Evolutionary conservation across 352 stramenopile genomes (phyloP).

Genomic region (Phytopythium vexans): DNA sequence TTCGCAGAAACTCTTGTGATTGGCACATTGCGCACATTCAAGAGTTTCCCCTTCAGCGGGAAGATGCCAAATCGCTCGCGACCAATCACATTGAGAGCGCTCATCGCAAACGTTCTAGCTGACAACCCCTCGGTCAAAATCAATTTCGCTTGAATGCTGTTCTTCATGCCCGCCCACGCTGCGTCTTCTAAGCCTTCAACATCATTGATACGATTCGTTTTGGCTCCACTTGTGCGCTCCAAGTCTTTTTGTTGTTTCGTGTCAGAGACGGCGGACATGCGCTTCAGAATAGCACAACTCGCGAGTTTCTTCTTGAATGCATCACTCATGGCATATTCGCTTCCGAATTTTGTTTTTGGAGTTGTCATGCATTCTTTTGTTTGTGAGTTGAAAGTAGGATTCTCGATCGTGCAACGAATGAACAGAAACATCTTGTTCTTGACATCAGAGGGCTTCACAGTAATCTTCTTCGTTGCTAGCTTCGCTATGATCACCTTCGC

Average conservation of each 20-base stretch:
- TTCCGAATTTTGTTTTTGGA: conserved; percentile 39
- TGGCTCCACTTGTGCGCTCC: neutral
- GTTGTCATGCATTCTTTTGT: conserved; percentile 94
- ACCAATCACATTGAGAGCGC: conserved; percentile 91
- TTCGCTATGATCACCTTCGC: conserved; percentile 56
- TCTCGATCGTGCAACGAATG: conserved; percentile 91
- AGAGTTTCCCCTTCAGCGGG: conserved; percentile 87
- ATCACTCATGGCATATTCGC: conserved; percentile 70
- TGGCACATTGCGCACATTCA: conserved; percentile 44
- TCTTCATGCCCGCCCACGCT: neutral
- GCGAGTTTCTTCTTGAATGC: conserved; percentile 92
- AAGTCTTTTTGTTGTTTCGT: conserved; percentile 11
- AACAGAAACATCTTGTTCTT: conserved; percentile 94
- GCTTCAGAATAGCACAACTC: conserved; percentile 75
- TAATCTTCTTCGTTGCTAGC: conserved; percentile 82
- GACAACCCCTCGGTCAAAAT: conserved; percentile 80
- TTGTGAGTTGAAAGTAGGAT: conserved; percentile 94
- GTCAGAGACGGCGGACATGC: conserved; percentile 93
- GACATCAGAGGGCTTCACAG: conserved; percentile 88
- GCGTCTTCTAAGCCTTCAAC: conserved; percentile 2
- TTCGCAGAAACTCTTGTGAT: conserved; percentile 55
- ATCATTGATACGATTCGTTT: neutral
- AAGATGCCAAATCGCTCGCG: conserved; percentile 95
- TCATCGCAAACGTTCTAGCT: conserved; percentile 92
- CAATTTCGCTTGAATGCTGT: neutral